A percentile compares a stretch with the other conserved stretches of the same genome.
Evolutionary conservation across 2,329 filamentous ascomycete genomes (phyloP).

Genomic region (Pseudogymnoascus sp.): DNA sequence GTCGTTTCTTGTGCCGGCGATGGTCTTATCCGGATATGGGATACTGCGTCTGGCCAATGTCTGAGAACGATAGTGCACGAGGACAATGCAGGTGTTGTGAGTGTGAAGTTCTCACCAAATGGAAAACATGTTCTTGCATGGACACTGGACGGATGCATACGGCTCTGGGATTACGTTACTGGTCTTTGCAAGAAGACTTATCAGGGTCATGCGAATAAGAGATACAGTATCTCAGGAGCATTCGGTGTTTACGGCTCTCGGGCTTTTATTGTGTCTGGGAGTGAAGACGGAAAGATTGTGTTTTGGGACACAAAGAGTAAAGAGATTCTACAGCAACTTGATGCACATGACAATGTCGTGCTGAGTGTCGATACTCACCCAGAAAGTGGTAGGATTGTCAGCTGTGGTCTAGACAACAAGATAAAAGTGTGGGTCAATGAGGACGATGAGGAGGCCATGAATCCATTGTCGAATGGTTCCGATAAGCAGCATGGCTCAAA

Average conservation of each 20-base stretch:
- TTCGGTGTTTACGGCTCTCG: slow-evolving; percentile 61
- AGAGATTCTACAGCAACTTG: slow-evolving; percentile 64
- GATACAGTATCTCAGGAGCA: slow-evolving; percentile 76
- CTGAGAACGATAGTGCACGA: slow-evolving; percentile 92
- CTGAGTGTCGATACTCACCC: slow-evolving; percentile 61
- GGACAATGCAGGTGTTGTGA: slow-evolving; percentile 84
- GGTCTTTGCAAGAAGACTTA: slow-evolving; percentile 95
- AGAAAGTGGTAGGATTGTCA: slow-evolving; percentile 46
- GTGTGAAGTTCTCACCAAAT: slow-evolving; percentile 89
- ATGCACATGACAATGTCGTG: slow-evolving; percentile 48
- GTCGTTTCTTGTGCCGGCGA: slow-evolving; percentile 89
- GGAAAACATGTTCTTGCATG: slow-evolving; percentile 88
- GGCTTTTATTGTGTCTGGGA: slow-evolving; percentile 70
- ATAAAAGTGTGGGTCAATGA: slow-evolving; percentile 54
- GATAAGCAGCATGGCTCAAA: neutral
- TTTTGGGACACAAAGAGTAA: slow-evolving; percentile 91
- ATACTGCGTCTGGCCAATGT: slow-evolving; percentile 90
- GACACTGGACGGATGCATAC: slow-evolving; percentile 81
- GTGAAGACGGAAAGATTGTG: slow-evolving; percentile 77
- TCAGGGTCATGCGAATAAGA: slow-evolving; percentile 79
- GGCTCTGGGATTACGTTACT: slow-evolving; percentile 91
- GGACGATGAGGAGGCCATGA: slow-evolving; percentile 17
- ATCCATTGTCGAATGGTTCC: neutral
- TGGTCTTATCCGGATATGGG: slow-evolving; percentile 90
- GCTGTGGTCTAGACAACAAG: slow-evolving; percentile 54